Conservation (phyloP, 2,329 filamentous ascomycete genomes). For the Colletotrichum tropicicola region DNA sequence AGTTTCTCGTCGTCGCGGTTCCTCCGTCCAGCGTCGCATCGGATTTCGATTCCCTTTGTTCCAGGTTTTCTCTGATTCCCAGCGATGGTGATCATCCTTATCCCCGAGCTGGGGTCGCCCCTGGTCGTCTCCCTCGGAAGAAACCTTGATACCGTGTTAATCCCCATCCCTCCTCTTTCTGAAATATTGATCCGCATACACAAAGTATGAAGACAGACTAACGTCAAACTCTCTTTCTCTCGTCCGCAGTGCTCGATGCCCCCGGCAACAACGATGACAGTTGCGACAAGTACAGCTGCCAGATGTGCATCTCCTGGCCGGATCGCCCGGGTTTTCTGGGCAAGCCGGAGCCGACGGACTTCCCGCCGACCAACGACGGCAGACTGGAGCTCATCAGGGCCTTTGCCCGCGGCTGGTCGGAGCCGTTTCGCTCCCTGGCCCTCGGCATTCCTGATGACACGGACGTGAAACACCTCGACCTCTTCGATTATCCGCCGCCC, state of each 20-base stretch:
- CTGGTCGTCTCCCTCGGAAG: background rate
- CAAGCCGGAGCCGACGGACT: constrained; percentile 40
- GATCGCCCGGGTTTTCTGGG: constrained; percentile 44
- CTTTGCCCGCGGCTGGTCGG: constrained; percentile 56
- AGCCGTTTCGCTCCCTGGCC: constrained; percentile 56
- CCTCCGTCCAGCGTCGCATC: background rate
- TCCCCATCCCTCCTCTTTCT: background rate
- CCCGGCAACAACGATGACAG: constrained; percentile 49
- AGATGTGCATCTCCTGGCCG: constrained; percentile 63
- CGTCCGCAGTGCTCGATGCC: constrained; percentile 53
- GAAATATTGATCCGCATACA: background rate
- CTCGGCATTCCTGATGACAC: constrained; percentile 49
- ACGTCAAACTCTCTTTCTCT: background rate
- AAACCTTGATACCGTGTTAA: background rate
- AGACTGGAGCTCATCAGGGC: constrained; percentile 51
- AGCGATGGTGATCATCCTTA: background rate
- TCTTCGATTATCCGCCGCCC: constrained; percentile 58
- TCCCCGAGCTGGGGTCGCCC: background rate
- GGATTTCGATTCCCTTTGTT: background rate
- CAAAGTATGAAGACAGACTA: background rate
- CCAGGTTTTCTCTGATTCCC: too few species aligned
- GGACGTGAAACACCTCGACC: constrained; percentile 53
- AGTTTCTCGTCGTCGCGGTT: too few species aligned
- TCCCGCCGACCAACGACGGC: constrained; percentile 50
- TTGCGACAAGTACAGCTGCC: constrained; percentile 48